phyloP scores from a whole-genome alignment of 352 stramenopile genomes.

The Blastocystis sp. region DNA sequence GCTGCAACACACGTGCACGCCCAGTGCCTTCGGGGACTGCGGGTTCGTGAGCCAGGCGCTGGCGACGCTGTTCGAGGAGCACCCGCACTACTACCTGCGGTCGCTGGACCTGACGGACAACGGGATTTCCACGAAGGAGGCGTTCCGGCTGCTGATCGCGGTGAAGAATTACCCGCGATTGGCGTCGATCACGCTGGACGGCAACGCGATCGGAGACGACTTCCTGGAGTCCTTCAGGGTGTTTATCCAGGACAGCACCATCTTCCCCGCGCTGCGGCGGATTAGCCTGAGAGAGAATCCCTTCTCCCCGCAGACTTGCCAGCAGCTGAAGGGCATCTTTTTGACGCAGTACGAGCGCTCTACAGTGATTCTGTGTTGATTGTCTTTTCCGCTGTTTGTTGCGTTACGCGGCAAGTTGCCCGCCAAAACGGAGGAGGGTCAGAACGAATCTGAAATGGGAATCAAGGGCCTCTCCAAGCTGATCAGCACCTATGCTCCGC shows the following conservation, averaged over 20 bases:
- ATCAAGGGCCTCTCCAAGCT: conserved; percentile 99
- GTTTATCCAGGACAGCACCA: conserved; percentile 54
- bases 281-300: conserved; percentile 54
- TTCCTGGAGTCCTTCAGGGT: conserved; percentile 44
- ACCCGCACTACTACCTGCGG: conserved; percentile 42
- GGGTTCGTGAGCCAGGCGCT: neutral
- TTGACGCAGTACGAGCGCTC: conserved; percentile 44
- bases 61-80: neutral
- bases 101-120: conserved; percentile 43
- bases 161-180: conserved; percentile 60
- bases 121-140: conserved; percentile 41
- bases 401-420: neutral
- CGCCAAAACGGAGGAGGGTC: neutral
- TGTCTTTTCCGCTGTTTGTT: neutral
- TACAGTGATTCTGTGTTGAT: conserved; percentile 50
- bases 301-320: conserved; percentile 6
- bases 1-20: neutral
- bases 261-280: conserved; percentile 31
- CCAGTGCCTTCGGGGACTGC: neutral
- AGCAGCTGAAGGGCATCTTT: conserved; percentile 49
- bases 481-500: conserved; percentile 90
- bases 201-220: conserved; percentile 29
- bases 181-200: conserved; percentile 34
- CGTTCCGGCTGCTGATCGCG: conserved; percentile 25
- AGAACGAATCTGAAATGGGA: conserved; percentile 81